phyloP scores from a whole-genome alignment of 768 basidiomycete species.

The Lepiota venenata region DNA sequence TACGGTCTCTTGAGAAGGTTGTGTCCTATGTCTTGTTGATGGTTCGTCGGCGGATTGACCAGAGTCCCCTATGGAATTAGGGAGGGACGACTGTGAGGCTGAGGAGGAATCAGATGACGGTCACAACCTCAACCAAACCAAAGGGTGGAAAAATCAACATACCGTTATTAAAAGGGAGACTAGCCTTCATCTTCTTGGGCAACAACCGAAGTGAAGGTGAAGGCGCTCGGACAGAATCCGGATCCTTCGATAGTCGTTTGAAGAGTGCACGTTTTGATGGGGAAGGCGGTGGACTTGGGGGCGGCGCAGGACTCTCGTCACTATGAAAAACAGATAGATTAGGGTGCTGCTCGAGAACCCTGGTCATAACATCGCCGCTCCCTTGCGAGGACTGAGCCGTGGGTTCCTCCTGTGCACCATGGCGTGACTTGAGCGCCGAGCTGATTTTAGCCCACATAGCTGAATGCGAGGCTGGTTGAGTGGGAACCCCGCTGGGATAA shows the following conservation, averaged over 20 bases:
- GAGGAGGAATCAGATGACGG: not conserved
- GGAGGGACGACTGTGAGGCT: constrained; percentile 10
- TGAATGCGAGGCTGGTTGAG: not conserved
- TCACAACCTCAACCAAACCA: not conserved
- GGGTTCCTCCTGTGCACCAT: constrained; percentile 27
- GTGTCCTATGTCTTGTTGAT: constrained; percentile 32
- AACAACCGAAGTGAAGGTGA: constrained; percentile 36
- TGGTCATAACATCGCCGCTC: constrained; percentile 42
- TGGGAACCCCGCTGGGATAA: not conserved
- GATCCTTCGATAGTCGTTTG: constrained; percentile 50
- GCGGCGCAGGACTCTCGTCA: constrained; percentile 24
- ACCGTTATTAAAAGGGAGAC: constrained; percentile 15
- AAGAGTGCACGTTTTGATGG: constrained; percentile 50
- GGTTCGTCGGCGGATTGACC: constrained; percentile 14
- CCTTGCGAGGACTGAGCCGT: constrained; percentile 15
- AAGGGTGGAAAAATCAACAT: constrained; percentile 26
- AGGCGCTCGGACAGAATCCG: constrained; percentile 29
- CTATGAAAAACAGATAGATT: constrained; percentile 57
- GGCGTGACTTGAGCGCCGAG: constrained; percentile 47
- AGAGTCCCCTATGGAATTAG: constrained; percentile 12
- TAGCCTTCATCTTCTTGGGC: constrained; percentile 51
- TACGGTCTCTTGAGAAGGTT: constrained; percentile 22
- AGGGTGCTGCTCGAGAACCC: constrained; percentile 58
- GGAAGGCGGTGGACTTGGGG: constrained; percentile 42
- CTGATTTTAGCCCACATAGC: constrained; percentile 64